Base-by-base conservation (phyloP, 768 basidiomycete species). In the Piloderma croceum region DNA sequence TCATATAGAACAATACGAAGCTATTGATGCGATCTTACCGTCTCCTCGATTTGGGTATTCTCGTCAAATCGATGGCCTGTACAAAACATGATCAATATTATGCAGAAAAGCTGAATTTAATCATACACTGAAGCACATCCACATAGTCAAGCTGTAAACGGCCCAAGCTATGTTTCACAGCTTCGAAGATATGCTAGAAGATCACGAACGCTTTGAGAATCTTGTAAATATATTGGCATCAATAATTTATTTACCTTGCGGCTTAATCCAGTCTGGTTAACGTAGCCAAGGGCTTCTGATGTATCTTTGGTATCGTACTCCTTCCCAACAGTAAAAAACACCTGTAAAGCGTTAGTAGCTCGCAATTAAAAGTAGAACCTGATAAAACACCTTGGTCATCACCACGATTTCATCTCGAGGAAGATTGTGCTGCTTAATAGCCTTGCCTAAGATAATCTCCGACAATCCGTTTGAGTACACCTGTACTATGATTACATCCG, bases 381-480 rank as follows among this genome's bases (percentile, higher is more conserved):
- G 31, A 3, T n/a, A 19, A 27, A 41, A 17, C 29, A 76, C 77
- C 64, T 90, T 89, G 41, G 87, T 86, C 68, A 89, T 71, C 12
- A 90, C 73, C 13, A 90, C 85, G 33, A 88, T 77, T 47, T 81
- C 76, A 11, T 82, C 80, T 2, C 86, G 74, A n/a, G 83, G 83
- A 10, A 85, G 65, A 17, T 77, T 56, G 46, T 75, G 69, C 45
- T 76, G 52, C 51, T 81, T 83, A 62, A 90, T 78, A 3, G 77
- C 83, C 48, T 82, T 80, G 9, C 85, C 85, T 15, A 86, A 65
- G 38, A 86, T 69, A 33, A 73, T 51, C 54, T 89, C 87, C 0
- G 78, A 81, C 5, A 64, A 58, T 2, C 82, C 82, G 46, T 82
- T 77, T 1, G 77, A 81, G 51, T 85, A 86, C 0, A 71, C 65